Percentiles rank a stretch among this genome's conserved stretches.
phyloP scores from a whole-genome alignment of 495 filamentous ascomycete genomes.

The Aspergillus wentii region DNA sequence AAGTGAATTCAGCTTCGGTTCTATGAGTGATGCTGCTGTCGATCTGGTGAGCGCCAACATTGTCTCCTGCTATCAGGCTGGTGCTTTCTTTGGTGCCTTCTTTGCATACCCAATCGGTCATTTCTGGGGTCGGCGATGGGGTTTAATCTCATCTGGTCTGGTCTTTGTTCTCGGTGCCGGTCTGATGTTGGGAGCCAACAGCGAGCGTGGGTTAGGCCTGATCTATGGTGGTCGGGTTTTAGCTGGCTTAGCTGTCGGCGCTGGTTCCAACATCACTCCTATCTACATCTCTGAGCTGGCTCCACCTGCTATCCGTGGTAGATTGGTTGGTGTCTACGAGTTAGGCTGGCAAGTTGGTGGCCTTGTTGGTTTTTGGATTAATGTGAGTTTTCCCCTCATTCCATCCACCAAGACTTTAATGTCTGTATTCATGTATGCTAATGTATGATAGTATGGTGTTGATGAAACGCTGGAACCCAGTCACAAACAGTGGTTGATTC shows the following conservation, averaged over 20 bases:
- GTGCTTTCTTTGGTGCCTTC: constrained; percentile 61
- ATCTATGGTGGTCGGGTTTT: constrained; percentile 69
- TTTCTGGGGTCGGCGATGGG: constrained; percentile 51
- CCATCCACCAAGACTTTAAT: constrained; percentile 1
- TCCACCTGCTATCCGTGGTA: constrained; percentile 73
- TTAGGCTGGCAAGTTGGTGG: constrained; percentile 71
- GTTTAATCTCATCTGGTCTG: constrained; percentile 42
- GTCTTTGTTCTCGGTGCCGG: constrained; percentile 63
- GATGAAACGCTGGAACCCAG: constrained; percentile 21
- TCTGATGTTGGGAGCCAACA: constrained; percentile 57
- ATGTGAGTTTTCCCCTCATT: constrained; percentile 28
- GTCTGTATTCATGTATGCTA: background rate
- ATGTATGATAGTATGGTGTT: constrained; percentile 31
- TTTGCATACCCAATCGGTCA: constrained; percentile 52
- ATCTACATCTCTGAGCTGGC: constrained; percentile 80
- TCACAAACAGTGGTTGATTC: constrained; percentile 52
- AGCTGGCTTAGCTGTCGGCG: constrained; percentile 70
- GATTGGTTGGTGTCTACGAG: constrained; percentile 73
- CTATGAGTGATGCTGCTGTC: constrained; percentile 32
- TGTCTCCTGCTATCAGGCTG: constrained; percentile 64
- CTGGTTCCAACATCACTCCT: constrained; percentile 70
- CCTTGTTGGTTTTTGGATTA: constrained; percentile 71
- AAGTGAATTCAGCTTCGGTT: constrained; percentile 51
- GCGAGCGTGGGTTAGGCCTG: constrained; percentile 53
- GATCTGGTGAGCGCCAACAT: constrained; percentile 61